Base-by-base conservation (phyloP, 257 asterid genomes). In the Solanum virginianum region DNA sequence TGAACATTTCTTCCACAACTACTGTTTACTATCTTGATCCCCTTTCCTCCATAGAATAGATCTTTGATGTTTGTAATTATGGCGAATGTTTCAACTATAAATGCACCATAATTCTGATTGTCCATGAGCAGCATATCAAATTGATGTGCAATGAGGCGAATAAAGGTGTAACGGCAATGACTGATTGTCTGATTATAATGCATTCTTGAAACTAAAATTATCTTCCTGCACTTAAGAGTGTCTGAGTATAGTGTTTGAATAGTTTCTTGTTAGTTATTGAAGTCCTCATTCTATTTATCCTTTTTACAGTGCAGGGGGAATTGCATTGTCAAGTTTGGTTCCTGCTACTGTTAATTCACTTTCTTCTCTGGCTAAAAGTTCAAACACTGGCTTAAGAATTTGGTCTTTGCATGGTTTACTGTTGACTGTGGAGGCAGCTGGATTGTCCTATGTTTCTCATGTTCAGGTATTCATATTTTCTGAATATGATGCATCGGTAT, bases 341-440 rank as follows among this genome's bases (percentile, higher is more conserved):
- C 99, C 99, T 81, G 93, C 91, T 74, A 95, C 99, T 60, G 99
- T 97, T 86, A 94, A 93, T 90, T 91, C 88, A 63, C 89, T 95
- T 84, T 94, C 98, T 68, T 90, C 94, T 32, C 95, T 93, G 86
- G 94, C 98, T 89, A 97, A 89, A 91, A 94, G 94, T 85, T 86
- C 98, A 84, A 85, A 88, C 87, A 90, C 97, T 86, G 88, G 94
- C 87, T 89, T 95, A 88, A 97, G 90, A 91, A 91, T 94, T 87
- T 97, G 99, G 99, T 91, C 98, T 84, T 92, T 97, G 96, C 98
- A 97, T 92, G 98, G 98, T 72, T 98, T 97, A 90, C 95, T 97
- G 89, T 91, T 97, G 94, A 97, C 99, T 80, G 91, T 97, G 86
- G 99, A 97, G 90, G 97, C 99, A 57, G 97, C 99, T 86, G 99